Evolutionary conservation across 106 monocot species (phyloP).

Genomic region (Posidonia australis): DNA sequence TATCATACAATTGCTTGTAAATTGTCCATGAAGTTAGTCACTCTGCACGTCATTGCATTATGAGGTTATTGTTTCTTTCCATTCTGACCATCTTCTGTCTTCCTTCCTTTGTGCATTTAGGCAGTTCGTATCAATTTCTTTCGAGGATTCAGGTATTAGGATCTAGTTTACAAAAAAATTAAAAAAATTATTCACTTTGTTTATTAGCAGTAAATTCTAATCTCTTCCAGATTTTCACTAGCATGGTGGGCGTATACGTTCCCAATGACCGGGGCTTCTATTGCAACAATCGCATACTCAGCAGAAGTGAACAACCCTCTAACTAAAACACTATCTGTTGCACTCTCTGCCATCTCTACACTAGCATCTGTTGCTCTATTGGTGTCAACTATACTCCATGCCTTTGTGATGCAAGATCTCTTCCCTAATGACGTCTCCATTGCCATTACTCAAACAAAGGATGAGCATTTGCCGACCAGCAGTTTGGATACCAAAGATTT

Average conservation of each 20-base stretch:
- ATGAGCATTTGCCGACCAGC: neutral
- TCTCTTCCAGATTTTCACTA: constrained; percentile 47
- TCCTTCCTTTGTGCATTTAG: neutral
- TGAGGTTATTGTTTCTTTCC: neutral
- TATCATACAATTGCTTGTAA: no score
- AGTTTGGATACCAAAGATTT: neutral
- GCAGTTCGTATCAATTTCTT: constrained; percentile 20
- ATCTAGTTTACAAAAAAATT: neutral
- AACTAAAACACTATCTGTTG: constrained; percentile 27
- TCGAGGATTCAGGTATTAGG: constrained; percentile 12
- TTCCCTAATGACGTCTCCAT: constrained; percentile 86
- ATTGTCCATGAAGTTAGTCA: no score
- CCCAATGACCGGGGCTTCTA: constrained; percentile 58
- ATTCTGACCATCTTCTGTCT: neutral
- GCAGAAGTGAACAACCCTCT: constrained; percentile 27
- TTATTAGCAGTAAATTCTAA: neutral
- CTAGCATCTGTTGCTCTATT: constrained; percentile 43
- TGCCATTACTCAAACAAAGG: constrained; percentile 32
- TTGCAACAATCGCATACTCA: constrained; percentile 51
- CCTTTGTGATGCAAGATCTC: constrained; percentile 53
- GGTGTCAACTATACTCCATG: constrained; percentile 47
- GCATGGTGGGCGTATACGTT: constrained; percentile 90
- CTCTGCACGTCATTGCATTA: no score
- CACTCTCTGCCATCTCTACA: constrained; percentile 44
- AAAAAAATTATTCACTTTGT: no score